Evolutionary conservation across 2,329 filamentous ascomycete genomes (phyloP), one percentile per base, ranked within the genome.

Genomic region (Trichoderma koningii): DNA sequence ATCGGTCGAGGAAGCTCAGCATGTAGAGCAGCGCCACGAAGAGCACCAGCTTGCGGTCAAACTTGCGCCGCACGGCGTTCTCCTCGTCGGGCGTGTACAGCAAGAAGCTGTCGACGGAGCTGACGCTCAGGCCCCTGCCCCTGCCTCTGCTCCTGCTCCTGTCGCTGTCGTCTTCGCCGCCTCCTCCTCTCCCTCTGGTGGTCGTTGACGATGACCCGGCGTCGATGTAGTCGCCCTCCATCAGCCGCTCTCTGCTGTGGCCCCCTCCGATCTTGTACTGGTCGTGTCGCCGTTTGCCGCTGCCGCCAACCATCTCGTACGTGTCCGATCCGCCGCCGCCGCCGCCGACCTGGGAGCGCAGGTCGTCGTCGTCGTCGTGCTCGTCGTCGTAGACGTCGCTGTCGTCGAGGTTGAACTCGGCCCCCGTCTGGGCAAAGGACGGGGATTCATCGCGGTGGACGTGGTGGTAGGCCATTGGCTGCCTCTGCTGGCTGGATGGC

Each of bases 1-100:
- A 93, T 69, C 93, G 84, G 76, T 97, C 93, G 69, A 97, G 78
- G 74, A 96, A 97, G 68, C 88, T 90, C 67, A 97, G 80, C 81
- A 96, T 85, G 74, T 95, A 97, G 14, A 97, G 82, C 66, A 94
- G 75, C 12, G 91, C 90, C 68, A 97, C 83, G 73, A 97, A 96
- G 1, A 91, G 75, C 6, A 96, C 91, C 61, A 97, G 82, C 68
- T 84, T 86, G 64, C 86, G 82, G 75, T 97, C 93, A 70, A 97
- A 87, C 77, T 91, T 93, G 72, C 81, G 82, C 64, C 93, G 82
- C 9, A 96, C 88, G 4, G 81, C 80, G 23, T 75, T 78, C 73
- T 96, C 93, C 75, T 97, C 93, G 62, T 93, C 88, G 0, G 80
- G 77, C 3, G 83, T 83, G 66, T 83, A 85, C 21, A 77, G 72